A percentile compares a stretch with the other conserved stretches of the same genome.
phyloP scores from a whole-genome alignment of 2,329 filamentous ascomycete genomes.

The Phoma sp. region DNA sequence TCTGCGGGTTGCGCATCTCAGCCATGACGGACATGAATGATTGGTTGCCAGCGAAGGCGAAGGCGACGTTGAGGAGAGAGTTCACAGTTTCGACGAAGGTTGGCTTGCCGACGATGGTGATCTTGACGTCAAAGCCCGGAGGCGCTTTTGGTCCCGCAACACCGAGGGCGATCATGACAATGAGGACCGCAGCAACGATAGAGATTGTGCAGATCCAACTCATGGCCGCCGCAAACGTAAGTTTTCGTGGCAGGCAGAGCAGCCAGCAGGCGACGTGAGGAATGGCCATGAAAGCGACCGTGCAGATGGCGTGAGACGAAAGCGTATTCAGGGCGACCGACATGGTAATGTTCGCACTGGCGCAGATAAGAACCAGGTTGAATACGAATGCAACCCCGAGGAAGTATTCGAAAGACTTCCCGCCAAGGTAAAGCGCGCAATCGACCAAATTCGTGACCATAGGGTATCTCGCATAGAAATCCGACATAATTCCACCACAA shows the following conservation, averaged over 20 bases:
- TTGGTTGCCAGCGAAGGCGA: constrained; percentile 70
- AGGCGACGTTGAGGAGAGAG: constrained; percentile 65
- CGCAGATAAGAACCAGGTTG: constrained; percentile 38
- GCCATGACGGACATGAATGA: constrained; percentile 72
- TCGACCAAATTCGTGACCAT: constrained; percentile 42
- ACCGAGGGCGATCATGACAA: constrained; percentile 72
- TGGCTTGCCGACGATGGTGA: constrained; percentile 34
- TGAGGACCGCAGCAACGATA: constrained; percentile 67
- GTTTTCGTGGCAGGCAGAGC: constrained; percentile 66
- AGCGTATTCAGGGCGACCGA: constrained; percentile 70
- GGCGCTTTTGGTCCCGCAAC: constrained; percentile 52
- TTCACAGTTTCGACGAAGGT: constrained; percentile 38
- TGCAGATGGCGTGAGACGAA: constrained; percentile 66
- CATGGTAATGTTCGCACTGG: constrained; percentile 39
- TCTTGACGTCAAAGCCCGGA: constrained; percentile 34
- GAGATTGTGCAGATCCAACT: constrained; percentile 62
- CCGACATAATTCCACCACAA: constrained; percentile 35
- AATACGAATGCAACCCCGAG: constrained; percentile 34
- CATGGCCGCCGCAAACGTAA: constrained; percentile 67
- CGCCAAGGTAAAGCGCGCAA: constrained; percentile 36
- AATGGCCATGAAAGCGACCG: constrained; percentile 67
- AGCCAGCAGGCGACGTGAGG: constrained; percentile 66
- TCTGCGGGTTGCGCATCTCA: constrained; percentile 64
- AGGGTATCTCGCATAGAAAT: constrained; percentile 35
- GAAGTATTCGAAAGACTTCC: constrained; percentile 35